Base-by-base conservation (phyloP, 768 basidiomycete species). In the Boletus rufocinnamomeus region DNA sequence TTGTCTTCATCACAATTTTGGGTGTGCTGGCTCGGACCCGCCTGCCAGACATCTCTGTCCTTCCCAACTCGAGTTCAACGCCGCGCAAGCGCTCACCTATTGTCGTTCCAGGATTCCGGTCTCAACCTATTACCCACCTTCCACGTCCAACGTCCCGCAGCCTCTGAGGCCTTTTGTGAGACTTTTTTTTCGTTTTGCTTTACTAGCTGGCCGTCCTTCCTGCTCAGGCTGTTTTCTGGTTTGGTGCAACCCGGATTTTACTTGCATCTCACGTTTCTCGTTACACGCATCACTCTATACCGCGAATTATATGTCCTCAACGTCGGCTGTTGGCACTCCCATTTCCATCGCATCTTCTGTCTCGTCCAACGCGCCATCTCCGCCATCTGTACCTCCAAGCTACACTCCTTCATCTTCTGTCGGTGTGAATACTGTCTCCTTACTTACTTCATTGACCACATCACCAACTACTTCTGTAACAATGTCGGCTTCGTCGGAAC, bases 361-460 rank as follows among this genome's bases (percentile, higher is more conserved):
- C 38, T 57, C 68, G 35, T 53, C 55, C 53, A 50, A 53, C 58
- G 54, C 27, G 23, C 50, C 63, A 27, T 63, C 47, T 11, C 28
- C 63, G 6, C 40, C 61, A 40, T 52, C 55, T 32, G 34, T 57
- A 50, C 9, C 50, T 45, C 49, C 59, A 37, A 50, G 48, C 32
- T 45, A 45, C 50, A 48, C 16, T 25, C 16, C 55, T 37, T 58
- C 64, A 32, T 55, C 58, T 45, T 44, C 64, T 27, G 25, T 62
- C 21, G 43, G 58, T 38, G 50, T 56, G 45, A 32, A 65, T 23
- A 57, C 61, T 21, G 55, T 68, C 27, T 64, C 72, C 19, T 59
- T 64, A 38, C 61, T 67, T 41, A 58, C 70, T 21, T 58, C 72
- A 50, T 67, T 69, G 32, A 48, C 66, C 35, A 50, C 65, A 25